These are phyloP conservation scores for Yamadazyma paraphyllophila DNA, from an alignment of 805 yeast genomes.

Conservation along the genomic window DNA sequence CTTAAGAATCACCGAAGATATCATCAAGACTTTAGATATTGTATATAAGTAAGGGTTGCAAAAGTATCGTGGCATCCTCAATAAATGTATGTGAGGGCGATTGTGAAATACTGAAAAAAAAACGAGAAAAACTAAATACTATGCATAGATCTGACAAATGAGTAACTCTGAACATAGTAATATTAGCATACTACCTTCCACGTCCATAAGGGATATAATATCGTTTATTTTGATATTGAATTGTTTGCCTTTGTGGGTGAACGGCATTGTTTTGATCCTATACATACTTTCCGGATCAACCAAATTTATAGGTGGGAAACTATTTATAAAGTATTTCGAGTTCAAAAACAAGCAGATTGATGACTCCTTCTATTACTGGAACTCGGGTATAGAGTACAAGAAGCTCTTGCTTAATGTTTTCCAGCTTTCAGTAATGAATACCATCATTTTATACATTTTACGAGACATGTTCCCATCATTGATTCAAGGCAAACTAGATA, in stretches of 20 bases:
- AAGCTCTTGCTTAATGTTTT: constrained; percentile 18
- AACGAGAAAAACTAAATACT: constrained; percentile 1
- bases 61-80: constrained; percentile 1
- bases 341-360: constrained; percentile 13
- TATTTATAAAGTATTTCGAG: constrained; percentile 18
- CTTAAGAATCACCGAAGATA: constrained; percentile 33
- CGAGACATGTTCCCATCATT: constrained; percentile 15
- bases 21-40: constrained; percentile 14
- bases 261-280: constrained; percentile 16
- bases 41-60: constrained; percentile 1
- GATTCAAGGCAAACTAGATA: constrained; percentile 15
- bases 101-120: constrained; percentile 4
- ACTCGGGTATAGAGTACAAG: constrained; percentile 11
- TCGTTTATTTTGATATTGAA: constrained; percentile 30
- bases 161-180: constrained; percentile 1
- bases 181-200: constrained; percentile 19
- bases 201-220: constrained; percentile 30
- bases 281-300: constrained; percentile 29
- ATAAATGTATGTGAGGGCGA: not conserved
- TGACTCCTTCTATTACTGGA: constrained; percentile 13
- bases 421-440: constrained; percentile 23
- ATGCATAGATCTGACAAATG: constrained; percentile 7
- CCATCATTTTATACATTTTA: constrained; percentile 22
- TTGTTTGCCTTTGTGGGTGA: constrained; percentile 21
- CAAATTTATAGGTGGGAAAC: constrained; percentile 26